Conservation (phyloP, 2,329 filamentous ascomycete genomes). For the Ceratocystis albifundus region DNA sequence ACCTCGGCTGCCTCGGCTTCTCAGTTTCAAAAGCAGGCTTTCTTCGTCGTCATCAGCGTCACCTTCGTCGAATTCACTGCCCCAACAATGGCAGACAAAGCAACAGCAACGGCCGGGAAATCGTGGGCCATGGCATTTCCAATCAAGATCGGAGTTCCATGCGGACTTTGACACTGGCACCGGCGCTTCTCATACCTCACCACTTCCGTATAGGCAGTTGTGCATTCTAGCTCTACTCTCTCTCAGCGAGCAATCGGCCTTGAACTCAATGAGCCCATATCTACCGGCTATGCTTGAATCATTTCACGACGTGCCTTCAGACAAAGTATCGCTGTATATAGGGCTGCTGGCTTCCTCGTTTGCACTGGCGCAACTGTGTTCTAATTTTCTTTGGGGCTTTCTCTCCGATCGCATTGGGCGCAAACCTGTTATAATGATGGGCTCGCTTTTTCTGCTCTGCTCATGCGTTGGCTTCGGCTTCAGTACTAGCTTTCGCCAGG, state of each 20-base stretch:
- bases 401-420: conserved; percentile 54
- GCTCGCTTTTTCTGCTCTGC: conserved; percentile 67
- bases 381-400: conserved; percentile 59
- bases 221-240: conserved; percentile 77
- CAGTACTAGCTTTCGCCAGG: conserved; percentile 69
- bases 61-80: background rate
- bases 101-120: background rate
- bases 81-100: background rate
- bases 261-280: conserved; percentile 94
- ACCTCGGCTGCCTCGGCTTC: conserved; percentile 11
- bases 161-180: background rate
- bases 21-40: background rate
- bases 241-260: conserved; percentile 84
- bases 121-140: background rate
- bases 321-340: conserved; percentile 72
- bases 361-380: conserved; percentile 80
- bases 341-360: conserved; percentile 84
- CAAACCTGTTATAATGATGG: conserved; percentile 62
- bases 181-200: conserved; percentile 36
- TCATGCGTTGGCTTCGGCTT: conserved; percentile 85
- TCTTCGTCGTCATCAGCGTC: background rate
- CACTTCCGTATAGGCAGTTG: conserved; percentile 73
- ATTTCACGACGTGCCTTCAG: conserved; percentile 66
- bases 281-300: conserved; percentile 81
- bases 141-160: background rate